Base-by-base conservation (phyloP, 2,329 filamentous ascomycete species). In the Lasiodiplodia sp. region DNA sequence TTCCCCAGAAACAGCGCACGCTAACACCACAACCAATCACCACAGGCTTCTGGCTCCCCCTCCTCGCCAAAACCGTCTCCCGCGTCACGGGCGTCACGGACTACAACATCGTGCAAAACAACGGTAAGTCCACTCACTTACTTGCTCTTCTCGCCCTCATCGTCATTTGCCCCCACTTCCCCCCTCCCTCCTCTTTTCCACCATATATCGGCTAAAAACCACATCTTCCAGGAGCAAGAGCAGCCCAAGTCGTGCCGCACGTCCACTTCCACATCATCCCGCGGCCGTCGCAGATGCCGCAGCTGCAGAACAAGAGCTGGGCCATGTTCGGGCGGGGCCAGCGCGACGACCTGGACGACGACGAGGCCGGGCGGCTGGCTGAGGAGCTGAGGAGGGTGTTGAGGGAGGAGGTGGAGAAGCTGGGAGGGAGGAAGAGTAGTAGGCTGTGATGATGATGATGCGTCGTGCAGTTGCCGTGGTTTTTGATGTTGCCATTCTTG, bases 31-130 rank as follows among this genome's bases (percentile, higher is more conserved):
- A 38, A 38, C 12, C 8, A 18, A 25, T 37, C 12, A 31, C 38
- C 28, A n/a, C 67, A 81, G 83, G 83, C 5, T 82, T 83, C 72
- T 85, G 82, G 83, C 86, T 97, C 34, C 89, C 92, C 40, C 79
- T 95, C 3, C 82, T 97, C 2, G 92, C 91, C 21, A 83, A 87
- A 23, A 92, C 92, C 0, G 85, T 97, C 47, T 86, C 89, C 38
- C 85, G 84, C 64, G 88, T 89, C 0, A 92, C 90, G 2, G 91
- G 90, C 11, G 87, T 93, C 1, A 85, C 85, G 63, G 94, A 97
- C 81, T 98, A 95, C 91, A 99, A 99, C 79, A 89, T 98, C 37
- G 93, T 98, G 67, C 95, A 98, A 83, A 98, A 98, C 78, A 98
- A 97, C 74, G 93, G 87, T 87, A 73, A 55, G 78, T 78, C 18